Base-by-base conservation (phyloP, 2,329 filamentous ascomycete species). In the Fusarium pilosicola region DNA sequence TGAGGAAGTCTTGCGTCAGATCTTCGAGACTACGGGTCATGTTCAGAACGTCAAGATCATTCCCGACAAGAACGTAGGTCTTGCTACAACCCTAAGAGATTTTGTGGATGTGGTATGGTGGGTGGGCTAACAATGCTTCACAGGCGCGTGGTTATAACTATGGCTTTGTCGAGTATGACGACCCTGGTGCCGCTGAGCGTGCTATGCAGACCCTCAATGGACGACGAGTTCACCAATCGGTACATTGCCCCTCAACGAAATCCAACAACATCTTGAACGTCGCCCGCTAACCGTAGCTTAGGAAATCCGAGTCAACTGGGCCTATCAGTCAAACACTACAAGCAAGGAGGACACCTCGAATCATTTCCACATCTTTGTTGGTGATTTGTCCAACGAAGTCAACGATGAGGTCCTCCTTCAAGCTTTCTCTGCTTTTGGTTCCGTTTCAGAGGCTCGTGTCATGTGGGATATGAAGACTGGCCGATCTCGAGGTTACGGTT, bases 391-490 rank as follows among this genome's bases (percentile, higher is more conserved):
- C 78, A 99, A 99, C 80, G 96, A 99, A 83, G 96, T 99, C 82
- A 99, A 99, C 79, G 96, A 99, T 78, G 96, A 99, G 80, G 91
- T 98, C 59, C 88, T 99, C 28, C 87, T 93, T 22, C 95, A 98
- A 84, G 96, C 96, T 18, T 99, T 99, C 84, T 97, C 94, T 54
- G 94, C 94, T 49, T 99, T 98, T 82, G 96, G 96, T 45, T 94
- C 92, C 18, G 95, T 99, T 55, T 99, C 96, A 6, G 96, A 99
- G 84, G 96, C 96, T 68, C 95, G 96, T 79, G 96, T 99, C 74
- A 99, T 99, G 96, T 99, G 96, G 96, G 96, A 99, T 83, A 99
- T 99, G 96, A 99, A 99, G 89, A 99, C 96, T 41, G 96, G 96
- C 76, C 92, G 96, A 74, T 98, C 96, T 76, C 94, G 96, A 81